Conservation (phyloP, 2,329 filamentous ascomycete genomes). For the Pseudogymnoascus destructans region DNA sequence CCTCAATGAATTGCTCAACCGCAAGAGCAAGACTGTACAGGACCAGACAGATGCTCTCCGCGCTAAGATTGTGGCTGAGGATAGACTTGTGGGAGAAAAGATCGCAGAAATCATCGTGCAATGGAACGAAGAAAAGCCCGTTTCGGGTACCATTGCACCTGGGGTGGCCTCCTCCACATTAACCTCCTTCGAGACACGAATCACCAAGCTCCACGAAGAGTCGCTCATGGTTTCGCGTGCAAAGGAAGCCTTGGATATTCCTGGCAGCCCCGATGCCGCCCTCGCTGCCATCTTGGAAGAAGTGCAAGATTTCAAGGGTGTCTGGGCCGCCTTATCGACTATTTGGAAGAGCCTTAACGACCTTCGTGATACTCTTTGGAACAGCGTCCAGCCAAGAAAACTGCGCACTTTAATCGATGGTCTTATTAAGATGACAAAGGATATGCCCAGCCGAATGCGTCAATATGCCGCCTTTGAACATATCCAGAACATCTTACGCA, state of each 20-base stretch:
- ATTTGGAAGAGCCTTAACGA: conserved; percentile 97
- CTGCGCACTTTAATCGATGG: conserved; percentile 79
- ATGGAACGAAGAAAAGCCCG: conserved; percentile 95
- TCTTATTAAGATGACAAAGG: conserved; percentile 94
- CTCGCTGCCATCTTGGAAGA: conserved; percentile 82
- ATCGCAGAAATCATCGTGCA: conserved; percentile 72
- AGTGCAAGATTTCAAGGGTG: conserved; percentile 96
- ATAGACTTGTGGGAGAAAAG: conserved; percentile 79
- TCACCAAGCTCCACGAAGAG: conserved; percentile 75
- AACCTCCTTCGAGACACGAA: conserved; percentile 67
- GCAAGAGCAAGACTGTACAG: conserved; percentile 89
- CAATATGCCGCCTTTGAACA: conserved; percentile 99
- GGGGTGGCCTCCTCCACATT: conserved; percentile 77
- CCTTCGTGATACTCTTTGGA: conserved; percentile 85
- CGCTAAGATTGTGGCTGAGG: conserved; percentile 89
- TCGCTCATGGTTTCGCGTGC: conserved; percentile 90
- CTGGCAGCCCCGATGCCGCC: conserved; percentile 65
- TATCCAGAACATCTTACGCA: conserved; percentile 79
- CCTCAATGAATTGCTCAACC: conserved; percentile 77
- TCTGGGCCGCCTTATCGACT: conserved; percentile 89
- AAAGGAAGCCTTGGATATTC: conserved; percentile 89
- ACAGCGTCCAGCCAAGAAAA: conserved; percentile 87
- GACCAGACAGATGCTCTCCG: conserved; percentile 92
- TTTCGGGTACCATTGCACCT: conserved; percentile 85
- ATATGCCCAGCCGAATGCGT: conserved; percentile 97